phyloP scores from a whole-genome alignment of 176 grass and related monocot genomes.

The Aegilops bicornis region DNA sequence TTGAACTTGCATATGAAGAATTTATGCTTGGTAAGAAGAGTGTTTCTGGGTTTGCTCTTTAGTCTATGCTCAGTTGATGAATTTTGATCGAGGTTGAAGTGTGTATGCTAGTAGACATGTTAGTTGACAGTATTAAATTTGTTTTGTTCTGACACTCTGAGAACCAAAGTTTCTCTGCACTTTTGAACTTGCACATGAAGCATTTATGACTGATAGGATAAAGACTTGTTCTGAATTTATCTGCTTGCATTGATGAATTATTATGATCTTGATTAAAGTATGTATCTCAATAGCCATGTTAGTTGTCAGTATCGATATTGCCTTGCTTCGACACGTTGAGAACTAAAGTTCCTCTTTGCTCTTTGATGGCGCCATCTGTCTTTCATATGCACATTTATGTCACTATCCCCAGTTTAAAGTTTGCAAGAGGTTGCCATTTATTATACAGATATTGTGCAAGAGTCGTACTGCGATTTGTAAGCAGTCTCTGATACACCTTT shows the following conservation, averaged over 20 bases:
- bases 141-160: neutral
- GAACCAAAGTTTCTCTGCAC: neutral
- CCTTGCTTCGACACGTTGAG: neutral
- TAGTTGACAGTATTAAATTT: neutral
- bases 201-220: neutral
- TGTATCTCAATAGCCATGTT: neutral
- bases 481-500: constrained; percentile 1
- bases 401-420: neutral
- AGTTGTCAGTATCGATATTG: neutral
- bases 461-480: neutral
- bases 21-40: neutral
- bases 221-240: neutral
- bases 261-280: neutral
- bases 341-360: neutral
- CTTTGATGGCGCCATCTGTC: neutral
- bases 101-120: neutral
- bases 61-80: neutral
- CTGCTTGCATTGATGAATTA: neutral
- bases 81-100: neutral
- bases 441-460: neutral
- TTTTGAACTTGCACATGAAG: neutral
- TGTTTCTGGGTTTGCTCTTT: neutral
- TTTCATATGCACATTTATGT: neutral
- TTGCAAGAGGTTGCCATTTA: neutral
- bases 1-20: neutral